A percentile compares a stretch with the other conserved stretches of the same genome.
Evolutionary conservation across 768 basidiomycete species (phyloP).

Genomic region (Termitomyces sp.): DNA sequence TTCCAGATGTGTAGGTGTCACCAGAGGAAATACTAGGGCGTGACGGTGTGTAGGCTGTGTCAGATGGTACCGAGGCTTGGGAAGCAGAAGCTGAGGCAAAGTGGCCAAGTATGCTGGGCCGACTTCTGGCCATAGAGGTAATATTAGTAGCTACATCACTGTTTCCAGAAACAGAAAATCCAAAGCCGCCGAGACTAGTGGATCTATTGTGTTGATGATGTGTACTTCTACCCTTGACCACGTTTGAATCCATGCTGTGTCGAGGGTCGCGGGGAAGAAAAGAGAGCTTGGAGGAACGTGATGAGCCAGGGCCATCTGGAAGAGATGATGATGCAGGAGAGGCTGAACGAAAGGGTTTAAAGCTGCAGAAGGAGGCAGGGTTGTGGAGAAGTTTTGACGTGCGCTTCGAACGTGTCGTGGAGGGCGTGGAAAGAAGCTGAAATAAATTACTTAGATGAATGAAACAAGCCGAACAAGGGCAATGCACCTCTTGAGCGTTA

Average conservation of each 20-base stretch:
- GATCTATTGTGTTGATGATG: slow-evolving; percentile 44
- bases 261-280: slow-evolving; percentile 43
- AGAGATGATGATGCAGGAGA: slow-evolving; percentile 35
- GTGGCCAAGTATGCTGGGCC: slow-evolving; percentile 66
- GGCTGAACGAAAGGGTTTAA: slow-evolving; percentile 43
- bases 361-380: slow-evolving; percentile 39
- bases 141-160: slow-evolving; percentile 15
- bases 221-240: slow-evolving; percentile 21
- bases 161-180: slow-evolving; percentile 15
- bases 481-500: slow-evolving; percentile 19
- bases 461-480: background rate
- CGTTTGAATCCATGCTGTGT: slow-evolving; percentile 28
- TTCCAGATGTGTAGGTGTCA: slow-evolving; percentile 50
- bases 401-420: slow-evolving; percentile 32
- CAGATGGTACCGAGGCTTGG: slow-evolving; percentile 42
- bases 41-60: slow-evolving; percentile 39
- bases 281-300: slow-evolving; percentile 41
- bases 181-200: slow-evolving; percentile 47
- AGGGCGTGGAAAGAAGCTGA: slow-evolving; percentile 35
- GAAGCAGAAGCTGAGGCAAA: slow-evolving; percentile 52
- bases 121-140: slow-evolving; percentile 46
- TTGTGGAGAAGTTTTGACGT: slow-evolving; percentile 34
- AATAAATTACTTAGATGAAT: slow-evolving; percentile 8
- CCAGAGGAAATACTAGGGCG: slow-evolving; percentile 64
- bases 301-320: slow-evolving; percentile 29